Evolutionary conservation across 805 yeast genomes (phyloP), one percentile per base, ranked within the genome.

Genomic region (Wickerhamiella kazuoi): DNA sequence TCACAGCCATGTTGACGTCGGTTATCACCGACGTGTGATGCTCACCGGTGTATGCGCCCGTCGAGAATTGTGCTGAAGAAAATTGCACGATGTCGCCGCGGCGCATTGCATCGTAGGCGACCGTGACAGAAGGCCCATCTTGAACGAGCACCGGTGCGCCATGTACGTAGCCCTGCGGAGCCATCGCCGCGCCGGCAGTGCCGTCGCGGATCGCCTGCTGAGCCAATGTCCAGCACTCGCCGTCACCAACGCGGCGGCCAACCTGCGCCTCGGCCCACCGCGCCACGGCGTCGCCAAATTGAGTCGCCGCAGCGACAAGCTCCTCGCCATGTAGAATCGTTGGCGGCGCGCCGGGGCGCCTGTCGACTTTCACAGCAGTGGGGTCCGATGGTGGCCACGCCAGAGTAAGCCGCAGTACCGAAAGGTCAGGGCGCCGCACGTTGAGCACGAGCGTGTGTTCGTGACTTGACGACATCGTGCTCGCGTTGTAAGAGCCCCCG

Each of bases 181-280:
- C 35, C 49, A 57, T 35, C 1, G 56, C 59, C 8, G 37, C 35
- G 15, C 50, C 53, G 19, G 45, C 47, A 4, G 48, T 35, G 21
- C 47, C 46, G n/a, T 44, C 34, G 9, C 45, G 48, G 16, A 60
- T 46, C 7, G 63, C 62, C 15, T 56, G 52, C 26, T 54, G 44
- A 24, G 62, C 63, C 21, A 58, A 44, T 11, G 63, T 59, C 65
- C 65, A 61, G 49, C 65, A 61, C 44, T 61, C 64, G 4, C 61
- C 64, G 37, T 56, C 46, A 20, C 63, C 62, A 1, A 57, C 57
- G 30, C 50, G 55, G 14, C 36, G 46, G 9, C 56, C 61, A n/a
- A 40, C 35, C 36, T 49, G 52, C 28, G 45, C 45, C 46, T 47
- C 67, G 42, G 56, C 51, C 58, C 52, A 64, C 19, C 38, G 30